These are phyloP conservation scores for Monosporascus sp. DNA, from an alignment of 2,329 filamentous ascomycete genomes.

Conservation along the genomic window DNA sequence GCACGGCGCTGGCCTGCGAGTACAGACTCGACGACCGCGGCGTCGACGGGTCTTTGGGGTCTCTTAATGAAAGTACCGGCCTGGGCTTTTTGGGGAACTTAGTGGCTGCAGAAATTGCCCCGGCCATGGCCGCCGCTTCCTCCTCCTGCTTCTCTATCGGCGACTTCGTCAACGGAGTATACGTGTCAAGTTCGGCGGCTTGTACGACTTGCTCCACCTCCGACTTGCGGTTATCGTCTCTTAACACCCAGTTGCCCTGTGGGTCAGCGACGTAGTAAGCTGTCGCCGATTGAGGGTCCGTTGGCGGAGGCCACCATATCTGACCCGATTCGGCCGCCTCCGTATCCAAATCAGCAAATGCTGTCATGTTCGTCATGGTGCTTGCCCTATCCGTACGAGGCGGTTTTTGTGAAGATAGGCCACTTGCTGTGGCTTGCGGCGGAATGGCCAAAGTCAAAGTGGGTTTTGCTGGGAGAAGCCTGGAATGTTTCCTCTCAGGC, in stretches of 20 bases:
- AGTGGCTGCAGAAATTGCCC: conserved; percentile 16
- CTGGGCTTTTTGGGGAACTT: conserved; percentile 20
- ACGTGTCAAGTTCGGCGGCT: conserved; percentile 22
- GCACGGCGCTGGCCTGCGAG: conserved; percentile 26
- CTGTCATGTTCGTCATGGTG: conserved; percentile 27
- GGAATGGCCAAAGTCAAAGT: conserved; percentile 35
- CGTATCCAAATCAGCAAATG: conserved; percentile 26
- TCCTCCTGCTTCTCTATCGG: conserved; percentile 23
- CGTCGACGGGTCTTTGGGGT: conserved; percentile 14
- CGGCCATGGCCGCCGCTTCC: conserved; percentile 14
- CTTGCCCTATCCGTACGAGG: conserved; percentile 48
- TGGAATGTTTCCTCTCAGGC: conserved; percentile 32
- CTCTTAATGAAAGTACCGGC: conserved; percentile 24
- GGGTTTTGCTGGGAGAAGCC: conserved; percentile 40
- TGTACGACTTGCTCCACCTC: conserved; percentile 12
- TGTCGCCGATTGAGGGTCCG: conserved; percentile 38
- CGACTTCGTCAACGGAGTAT: conserved; percentile 25
- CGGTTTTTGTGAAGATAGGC: conserved; percentile 33
- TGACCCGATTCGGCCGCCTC: conserved; percentile 31
- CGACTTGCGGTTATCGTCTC: conserved; percentile 28
- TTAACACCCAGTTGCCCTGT: conserved; percentile 48
- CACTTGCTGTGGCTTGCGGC: conserved; percentile 8
- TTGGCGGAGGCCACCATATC: conserved; percentile 46
- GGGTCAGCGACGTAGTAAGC: conserved; percentile 47
- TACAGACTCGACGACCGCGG: conserved; percentile 31